Percentiles rank a stretch among this genome's conserved stretches.
Evolutionary conservation across 768 basidiomycete genomes (phyloP).

Genomic region (Inosperma sp.): DNA sequence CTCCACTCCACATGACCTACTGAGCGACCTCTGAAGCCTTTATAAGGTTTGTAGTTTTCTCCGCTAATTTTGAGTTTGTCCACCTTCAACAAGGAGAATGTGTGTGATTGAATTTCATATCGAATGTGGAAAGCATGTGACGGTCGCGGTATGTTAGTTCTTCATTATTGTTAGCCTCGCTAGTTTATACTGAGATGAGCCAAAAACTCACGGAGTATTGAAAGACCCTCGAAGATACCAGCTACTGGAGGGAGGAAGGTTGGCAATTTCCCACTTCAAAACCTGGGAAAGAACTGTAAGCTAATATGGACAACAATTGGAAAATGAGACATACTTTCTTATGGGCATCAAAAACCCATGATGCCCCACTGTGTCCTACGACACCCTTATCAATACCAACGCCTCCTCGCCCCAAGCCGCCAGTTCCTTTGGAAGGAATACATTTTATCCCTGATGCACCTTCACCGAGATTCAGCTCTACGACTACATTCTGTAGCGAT

Average conservation of each 20-base stretch:
- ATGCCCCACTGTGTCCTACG: slow-evolving; percentile 41
- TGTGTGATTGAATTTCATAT: slow-evolving; percentile 68
- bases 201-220: slow-evolving; percentile 48
- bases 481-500: slow-evolving; percentile 63
- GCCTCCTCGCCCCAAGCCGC: slow-evolving; percentile 38
- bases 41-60: slow-evolving; percentile 86
- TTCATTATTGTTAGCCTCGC: slow-evolving; percentile 17
- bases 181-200: not conserved
- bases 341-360: slow-evolving; percentile 77
- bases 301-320: not conserved
- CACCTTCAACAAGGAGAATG: slow-evolving; percentile 77
- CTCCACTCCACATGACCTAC: slow-evolving; percentile 70
- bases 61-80: slow-evolving; percentile 78
- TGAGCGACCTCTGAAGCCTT: slow-evolving; percentile 73
- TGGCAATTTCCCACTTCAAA: slow-evolving; percentile 75
- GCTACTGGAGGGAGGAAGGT: slow-evolving; percentile 58
- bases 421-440: slow-evolving; percentile 53
- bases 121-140: slow-evolving; percentile 69
- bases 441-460: slow-evolving; percentile 72
- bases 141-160: slow-evolving; percentile 48
- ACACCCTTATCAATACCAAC: slow-evolving; percentile 30
- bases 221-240: slow-evolving; percentile 79
- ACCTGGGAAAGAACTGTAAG: slow-evolving; percentile 36
- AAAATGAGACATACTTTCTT: slow-evolving; percentile 44
- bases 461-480: slow-evolving; percentile 73